Evolutionary conservation across 306 rosid genomes (phyloP), one percentile per base, ranked within the genome.

Genomic region (Ziziphus jujuba): DNA sequence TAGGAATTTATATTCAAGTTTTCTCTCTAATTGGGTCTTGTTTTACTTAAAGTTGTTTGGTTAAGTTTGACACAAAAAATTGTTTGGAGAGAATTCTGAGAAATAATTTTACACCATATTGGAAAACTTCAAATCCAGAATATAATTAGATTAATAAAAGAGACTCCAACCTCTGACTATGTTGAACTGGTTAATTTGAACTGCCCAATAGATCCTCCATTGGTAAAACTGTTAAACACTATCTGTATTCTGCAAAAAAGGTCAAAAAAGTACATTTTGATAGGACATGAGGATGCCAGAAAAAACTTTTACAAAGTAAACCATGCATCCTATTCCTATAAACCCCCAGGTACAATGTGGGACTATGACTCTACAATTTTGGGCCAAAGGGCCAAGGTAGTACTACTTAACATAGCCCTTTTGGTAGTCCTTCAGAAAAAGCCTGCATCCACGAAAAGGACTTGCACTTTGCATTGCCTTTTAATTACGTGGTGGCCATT

Each of bases 301-400:
- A 56, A n/a, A 47, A 56, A 31, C 45, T 56, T 68, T 44, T 64
- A 56, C 64, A 23, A 17, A 25, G 15, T 20, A 45, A 68, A 54
- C 56, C 55, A 56, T 43, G 11, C 45, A 56, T 48, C 25, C 28
- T 55, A 16, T 15, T 7, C n/a, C n/a, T n/a, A n/a, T n/a, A n/a
- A n/a, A n/a, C n/a, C 16, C 1, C 23, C 34, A 12, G 8, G 72
- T 17, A 25, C 63, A 23, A 67, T 31, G 2, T 13, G 8, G 23
- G 53, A 23, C 47, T 35, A 22, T 59, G 4, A 24, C 43, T 22
- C 31, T 55, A 21, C 50, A 43, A 19, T 68, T 68, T 36, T 9
- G 45, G 45, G 13, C 45, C 33, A 4, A 40, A 40, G 72, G 47
- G 24, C 17, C 11, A 35, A 52, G 17, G 47, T 35, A 10, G 40